These are phyloP conservation scores for Pseudocercospora crystallina DNA, from an alignment of 2,329 filamentous ascomycete genomes.

Conservation along the genomic window DNA sequence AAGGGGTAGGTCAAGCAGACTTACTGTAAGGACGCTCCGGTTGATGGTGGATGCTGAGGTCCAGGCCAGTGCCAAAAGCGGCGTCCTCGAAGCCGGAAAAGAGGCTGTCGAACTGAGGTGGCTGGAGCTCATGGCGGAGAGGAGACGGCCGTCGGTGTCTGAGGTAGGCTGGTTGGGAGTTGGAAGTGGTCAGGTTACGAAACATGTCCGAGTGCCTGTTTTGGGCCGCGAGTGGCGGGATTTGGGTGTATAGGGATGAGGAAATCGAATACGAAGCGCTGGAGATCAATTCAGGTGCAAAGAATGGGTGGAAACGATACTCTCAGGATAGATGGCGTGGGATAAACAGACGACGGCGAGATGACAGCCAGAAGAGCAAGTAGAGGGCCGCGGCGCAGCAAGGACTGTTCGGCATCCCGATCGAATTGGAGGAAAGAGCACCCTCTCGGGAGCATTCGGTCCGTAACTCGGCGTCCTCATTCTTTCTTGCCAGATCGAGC, in stretches of 20 bases:
- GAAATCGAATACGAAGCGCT: conserved; percentile 12
- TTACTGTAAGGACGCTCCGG: not conserved
- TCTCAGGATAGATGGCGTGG: not conserved
- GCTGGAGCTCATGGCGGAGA: not conserved
- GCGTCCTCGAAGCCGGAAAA: conserved; percentile 10
- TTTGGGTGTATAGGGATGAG: conserved; percentile 19
- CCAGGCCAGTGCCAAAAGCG: conserved; percentile 14
- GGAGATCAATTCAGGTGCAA: conserved; percentile 6
- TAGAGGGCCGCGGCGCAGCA: no score
- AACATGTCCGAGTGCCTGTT: conserved; percentile 21
- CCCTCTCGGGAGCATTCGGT: no score
- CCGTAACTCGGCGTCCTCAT: no score
- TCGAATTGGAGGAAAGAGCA: no score
- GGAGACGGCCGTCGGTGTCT: conserved; percentile 15
- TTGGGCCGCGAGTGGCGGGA: conserved; percentile 6
- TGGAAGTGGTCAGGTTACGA: conserved; percentile 19
- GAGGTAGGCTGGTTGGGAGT: conserved; percentile 12
- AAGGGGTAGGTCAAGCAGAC: not conserved
- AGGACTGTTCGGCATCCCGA: no score
- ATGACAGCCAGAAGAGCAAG: no score
- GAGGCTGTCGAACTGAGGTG: conserved; percentile 13
- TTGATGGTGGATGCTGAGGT: conserved; percentile 32
- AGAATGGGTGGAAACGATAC: conserved; percentile 3
- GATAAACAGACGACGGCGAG: no score
- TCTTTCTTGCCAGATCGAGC: no score